Base-by-base conservation (phyloP, 108 stramenopile species). In the Pseudonitzschia multistriata region DNA sequence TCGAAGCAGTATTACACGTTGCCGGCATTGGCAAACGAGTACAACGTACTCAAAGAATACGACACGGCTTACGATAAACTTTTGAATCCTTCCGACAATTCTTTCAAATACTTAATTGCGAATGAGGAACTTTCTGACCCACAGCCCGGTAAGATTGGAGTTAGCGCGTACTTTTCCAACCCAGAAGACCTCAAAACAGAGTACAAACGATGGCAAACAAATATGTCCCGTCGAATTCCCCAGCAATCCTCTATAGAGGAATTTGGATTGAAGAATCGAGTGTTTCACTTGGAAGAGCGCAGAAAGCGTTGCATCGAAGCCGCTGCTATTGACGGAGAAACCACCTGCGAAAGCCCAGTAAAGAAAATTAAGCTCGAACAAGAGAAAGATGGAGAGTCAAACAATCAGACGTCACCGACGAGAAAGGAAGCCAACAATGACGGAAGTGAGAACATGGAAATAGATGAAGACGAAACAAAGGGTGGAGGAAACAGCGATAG, bases 211-310 rank as follows among this genome's bases (percentile, higher is more conserved):
- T 93, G 88, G 88, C 74, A 81, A 34, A 80, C 79, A 11, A 76
- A 83, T 36, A 62, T 90, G 30, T 60, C 81, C 25, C 65, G 69
- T 4, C 71, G 76, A 49, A 88, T 93, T 71, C 87, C 85, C 3
- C 73, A 88, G 28, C 88, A 88, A 65, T 85, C 87, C 0, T 86
- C 86, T 27, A 86, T 86, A 72, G 87, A 79, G 7, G 91, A 92
- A 33, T 63, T 91, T 39, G 87, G 88, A 22, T 48, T 80, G 37
- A 80, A 85, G 15, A 74, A 72, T 37, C 59, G 76, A 42, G 77
- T 85, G 0, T 91, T 88, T 79, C 66, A 78, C 62, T 35, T 82
- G 66, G 88, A 89, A 76, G 73, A 81, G 64, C 78, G 91, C 17
- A 62, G 70, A 17, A 77, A 82, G 28, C 72, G 70, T 22, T 73